These are phyloP conservation scores for Colletotrichum sp. DNA, from an alignment of 2,329 filamentous ascomycete genomes.

Conservation along the genomic window DNA sequence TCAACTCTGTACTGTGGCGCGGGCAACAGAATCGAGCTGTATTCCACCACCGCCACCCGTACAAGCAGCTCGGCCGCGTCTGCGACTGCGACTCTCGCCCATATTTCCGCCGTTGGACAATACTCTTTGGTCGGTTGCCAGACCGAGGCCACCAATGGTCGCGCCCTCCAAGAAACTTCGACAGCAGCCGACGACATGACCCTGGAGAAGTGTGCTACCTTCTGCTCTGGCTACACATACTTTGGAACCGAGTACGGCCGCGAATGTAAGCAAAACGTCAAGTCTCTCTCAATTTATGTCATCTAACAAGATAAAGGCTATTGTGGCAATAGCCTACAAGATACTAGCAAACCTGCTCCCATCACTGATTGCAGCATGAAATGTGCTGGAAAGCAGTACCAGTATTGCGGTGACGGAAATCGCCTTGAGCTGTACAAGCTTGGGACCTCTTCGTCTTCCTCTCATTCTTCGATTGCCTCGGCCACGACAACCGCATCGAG, in stretches of 20 bases:
- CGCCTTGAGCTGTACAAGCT: conserved; percentile 41
- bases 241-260: conserved; percentile 42
- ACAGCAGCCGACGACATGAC: conserved; percentile 41
- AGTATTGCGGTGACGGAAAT: conserved; percentile 43
- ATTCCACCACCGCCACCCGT: conserved; percentile 43
- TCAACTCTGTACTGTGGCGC: conserved; percentile 46
- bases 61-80: conserved; percentile 27
- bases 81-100: conserved; percentile 36
- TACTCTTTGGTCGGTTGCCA: conserved; percentile 45
- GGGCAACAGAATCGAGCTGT: conserved; percentile 47
- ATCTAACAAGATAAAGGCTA: conserved; percentile 29
- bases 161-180: conserved; percentile 38
- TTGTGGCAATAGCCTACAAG: conserved; percentile 40
- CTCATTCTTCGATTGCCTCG: neutral
- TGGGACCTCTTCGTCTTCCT: conserved; percentile 9
- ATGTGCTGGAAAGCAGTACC: conserved; percentile 37
- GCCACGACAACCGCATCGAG: neutral
- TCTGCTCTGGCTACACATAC: conserved; percentile 39
- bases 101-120: conserved; percentile 34
- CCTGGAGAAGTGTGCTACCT: conserved; percentile 39
- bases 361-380: conserved; percentile 40
- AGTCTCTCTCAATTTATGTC: neutral
- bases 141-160: conserved; percentile 37
- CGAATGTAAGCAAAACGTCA: conserved; percentile 32
- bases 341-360: conserved; percentile 33